Conservation (phyloP, 1,284 basidiomycete genomes). For the Termitomyces sp. region DNA sequence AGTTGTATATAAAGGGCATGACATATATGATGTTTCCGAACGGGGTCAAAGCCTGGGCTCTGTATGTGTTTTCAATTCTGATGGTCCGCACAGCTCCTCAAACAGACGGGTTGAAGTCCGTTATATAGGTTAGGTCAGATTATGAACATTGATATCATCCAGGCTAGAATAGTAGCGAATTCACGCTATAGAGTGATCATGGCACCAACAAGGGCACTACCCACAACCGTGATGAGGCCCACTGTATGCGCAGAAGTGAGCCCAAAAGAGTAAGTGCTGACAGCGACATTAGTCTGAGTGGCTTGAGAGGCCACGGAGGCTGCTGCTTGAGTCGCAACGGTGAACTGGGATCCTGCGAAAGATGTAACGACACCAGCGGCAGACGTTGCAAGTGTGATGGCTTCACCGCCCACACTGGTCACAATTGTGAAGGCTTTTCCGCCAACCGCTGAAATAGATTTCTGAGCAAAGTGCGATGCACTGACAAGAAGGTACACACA, state of each 20-base stretch:
- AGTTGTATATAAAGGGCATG: slow-evolving; percentile 8
- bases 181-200: slow-evolving; percentile 26
- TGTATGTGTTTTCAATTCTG: no score
- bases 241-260: slow-evolving; percentile 32
- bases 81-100: not conserved
- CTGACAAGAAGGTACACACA: slow-evolving; percentile 25
- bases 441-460: slow-evolving; percentile 38
- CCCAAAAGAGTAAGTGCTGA: slow-evolving; percentile 23
- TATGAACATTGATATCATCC: not conserved
- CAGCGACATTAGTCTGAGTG: slow-evolving; percentile 17
- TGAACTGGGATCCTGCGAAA: slow-evolving; percentile 47
- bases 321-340: slow-evolving; percentile 29
- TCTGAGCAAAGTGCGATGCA: not conserved
- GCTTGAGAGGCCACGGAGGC: slow-evolving; percentile 24
- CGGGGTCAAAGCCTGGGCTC: not conserved
- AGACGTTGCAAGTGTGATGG: slow-evolving; percentile 34
- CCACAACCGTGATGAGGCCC: slow-evolving; percentile 37
- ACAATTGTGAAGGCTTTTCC: slow-evolving; percentile 53
- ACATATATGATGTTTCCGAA: not conserved
- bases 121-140: not conserved
- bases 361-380: slow-evolving; percentile 44
- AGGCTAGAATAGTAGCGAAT: not conserved
- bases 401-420: slow-evolving; percentile 34
- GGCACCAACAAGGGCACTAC: slow-evolving; percentile 37
- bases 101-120: not conserved